Evolutionary conservation across 495 filamentous ascomycete species (phyloP).

Genomic region (Annulohypoxylon bovei): DNA sequence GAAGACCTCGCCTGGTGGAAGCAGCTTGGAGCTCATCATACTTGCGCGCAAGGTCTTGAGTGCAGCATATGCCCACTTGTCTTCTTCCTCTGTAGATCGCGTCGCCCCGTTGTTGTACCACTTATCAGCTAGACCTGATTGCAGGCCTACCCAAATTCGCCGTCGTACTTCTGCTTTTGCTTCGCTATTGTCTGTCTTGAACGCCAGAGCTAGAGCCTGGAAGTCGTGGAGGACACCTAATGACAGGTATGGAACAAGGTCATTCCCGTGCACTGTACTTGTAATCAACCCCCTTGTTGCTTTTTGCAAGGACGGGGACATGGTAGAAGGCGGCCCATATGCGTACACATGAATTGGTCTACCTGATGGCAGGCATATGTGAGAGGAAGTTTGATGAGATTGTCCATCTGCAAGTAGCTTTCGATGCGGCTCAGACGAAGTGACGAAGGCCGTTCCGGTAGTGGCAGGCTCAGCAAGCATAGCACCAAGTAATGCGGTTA

Average conservation of each 20-base stretch:
- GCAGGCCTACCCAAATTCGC: slow-evolving; percentile 72
- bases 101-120: slow-evolving; percentile 52
- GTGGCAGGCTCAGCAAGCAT: slow-evolving; percentile 72
- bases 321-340: slow-evolving; percentile 77
- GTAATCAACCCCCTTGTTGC: slow-evolving; percentile 81
- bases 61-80: slow-evolving; percentile 76
- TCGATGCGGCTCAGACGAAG: slow-evolving; percentile 56
- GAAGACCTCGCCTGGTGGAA: slow-evolving; percentile 83
- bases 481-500: slow-evolving; percentile 77
- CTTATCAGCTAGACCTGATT: slow-evolving; percentile 54
- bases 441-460: slow-evolving; percentile 55
- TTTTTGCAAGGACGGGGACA: slow-evolving; percentile 76
- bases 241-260: slow-evolving; percentile 78
- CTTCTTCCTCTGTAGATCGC: slow-evolving; percentile 59
- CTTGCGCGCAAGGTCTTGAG: slow-evolving; percentile 71
- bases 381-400: slow-evolving; percentile 30
- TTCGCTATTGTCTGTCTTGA: slow-evolving; percentile 73
- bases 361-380: slow-evolving; percentile 67
- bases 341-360: slow-evolving; percentile 82
- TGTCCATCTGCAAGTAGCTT: slow-evolving; percentile 51
- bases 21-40: slow-evolving; percentile 75
- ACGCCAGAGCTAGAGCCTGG: slow-evolving; percentile 73
- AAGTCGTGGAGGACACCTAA: slow-evolving; percentile 80
- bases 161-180: slow-evolving; percentile 72
- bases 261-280: slow-evolving; percentile 75